Conservation (phyloP, 2,329 filamentous ascomycete species). For the Metarhizium robertsii region DNA sequence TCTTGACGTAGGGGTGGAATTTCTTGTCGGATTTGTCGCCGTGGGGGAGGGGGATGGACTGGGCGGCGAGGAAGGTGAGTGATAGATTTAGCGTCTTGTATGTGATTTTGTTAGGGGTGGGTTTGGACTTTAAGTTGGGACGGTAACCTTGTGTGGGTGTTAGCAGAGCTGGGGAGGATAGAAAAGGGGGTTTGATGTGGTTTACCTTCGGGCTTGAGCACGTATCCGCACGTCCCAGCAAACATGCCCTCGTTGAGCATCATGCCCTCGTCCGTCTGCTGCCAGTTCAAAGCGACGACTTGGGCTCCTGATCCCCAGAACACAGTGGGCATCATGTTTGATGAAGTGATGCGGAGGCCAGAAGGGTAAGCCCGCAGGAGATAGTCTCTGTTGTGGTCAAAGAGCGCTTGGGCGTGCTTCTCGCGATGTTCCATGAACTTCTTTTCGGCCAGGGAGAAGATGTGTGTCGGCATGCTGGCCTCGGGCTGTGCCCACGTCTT, state of each 20-base stretch:
- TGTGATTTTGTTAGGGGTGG: slow-evolving; percentile 22
- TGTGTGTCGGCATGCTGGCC: slow-evolving; percentile 53
- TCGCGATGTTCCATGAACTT: slow-evolving; percentile 53
- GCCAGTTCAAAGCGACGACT: slow-evolving; percentile 90
- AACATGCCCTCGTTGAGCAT: slow-evolving; percentile 97
- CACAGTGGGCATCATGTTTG: slow-evolving; percentile 74
- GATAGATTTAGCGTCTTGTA: slow-evolving; percentile 57
- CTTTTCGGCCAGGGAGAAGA: slow-evolving; percentile 59
- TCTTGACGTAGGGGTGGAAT: slow-evolving; percentile 74
- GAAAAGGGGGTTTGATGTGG: background rate
- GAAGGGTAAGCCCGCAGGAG: slow-evolving; percentile 87
- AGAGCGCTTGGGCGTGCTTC: slow-evolving; percentile 44
- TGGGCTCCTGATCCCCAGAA: slow-evolving; percentile 89
- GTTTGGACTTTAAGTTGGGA: slow-evolving; percentile 13
- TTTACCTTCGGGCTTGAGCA: slow-evolving; percentile 68
- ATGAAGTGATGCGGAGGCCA: slow-evolving; percentile 70
- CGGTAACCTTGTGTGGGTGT: slow-evolving; percentile 18
- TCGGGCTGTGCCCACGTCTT: slow-evolving; percentile 66
- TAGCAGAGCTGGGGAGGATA: background rate
- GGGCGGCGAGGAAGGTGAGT: slow-evolving; percentile 67
- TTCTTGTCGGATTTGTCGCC: slow-evolving; percentile 39
- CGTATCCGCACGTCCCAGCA: slow-evolving; percentile 70
- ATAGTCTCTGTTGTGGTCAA: slow-evolving; percentile 72
- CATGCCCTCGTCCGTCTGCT: slow-evolving; percentile 82
- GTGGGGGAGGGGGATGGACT: slow-evolving; percentile 59